A percentile compares a stretch with the other conserved stretches of the same genome.
Evolutionary conservation across 176 grass and related monocot species (phyloP).

Genomic region (Pontederia paniculata): DNA sequence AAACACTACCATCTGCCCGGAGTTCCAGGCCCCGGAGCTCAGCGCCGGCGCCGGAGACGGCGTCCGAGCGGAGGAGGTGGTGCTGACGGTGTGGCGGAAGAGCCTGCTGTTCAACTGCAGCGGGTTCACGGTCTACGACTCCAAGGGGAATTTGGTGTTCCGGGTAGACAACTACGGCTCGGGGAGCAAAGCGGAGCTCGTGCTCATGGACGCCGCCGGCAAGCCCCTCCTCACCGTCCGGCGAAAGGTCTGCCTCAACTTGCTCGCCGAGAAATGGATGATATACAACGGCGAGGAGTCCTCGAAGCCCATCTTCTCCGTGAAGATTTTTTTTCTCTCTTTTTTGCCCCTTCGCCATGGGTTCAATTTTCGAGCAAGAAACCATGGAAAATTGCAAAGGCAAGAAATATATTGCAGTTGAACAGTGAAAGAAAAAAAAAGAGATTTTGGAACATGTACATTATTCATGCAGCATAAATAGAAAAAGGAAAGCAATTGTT

Average conservation of each 20-base stretch:
- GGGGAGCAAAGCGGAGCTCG: not conserved
- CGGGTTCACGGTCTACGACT: conserved; percentile 77
- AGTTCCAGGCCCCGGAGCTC: not conserved
- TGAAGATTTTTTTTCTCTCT: not conserved
- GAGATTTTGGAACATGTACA: no score
- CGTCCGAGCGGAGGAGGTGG: not conserved
- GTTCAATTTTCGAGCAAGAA: no score
- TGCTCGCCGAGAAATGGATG: conserved; percentile 31
- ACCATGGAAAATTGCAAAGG: no score
- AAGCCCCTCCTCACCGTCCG: conserved; percentile 38
- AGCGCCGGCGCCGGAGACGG: not conserved
- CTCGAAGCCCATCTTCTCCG: conserved; percentile 22
- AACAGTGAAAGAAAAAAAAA: no score
- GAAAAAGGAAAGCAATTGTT: no score
- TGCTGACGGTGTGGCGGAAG: conserved; percentile 80
- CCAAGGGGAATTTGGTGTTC: conserved; percentile 53
- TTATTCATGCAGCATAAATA: no score
- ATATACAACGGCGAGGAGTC: conserved; percentile 52
- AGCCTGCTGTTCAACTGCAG: conserved; percentile 73
- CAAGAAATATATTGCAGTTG: no score
- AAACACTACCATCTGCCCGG: no score
- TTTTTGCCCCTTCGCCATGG: no score
- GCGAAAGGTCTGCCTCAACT: conserved; percentile 21
- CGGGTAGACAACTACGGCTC: conserved; percentile 64
- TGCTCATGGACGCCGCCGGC: conserved; percentile 22